Evolutionary conservation across 2,329 filamentous ascomycete genomes (phyloP), one percentile per base, ranked within the genome.

Genomic region (Calonectria leucothoes): DNA sequence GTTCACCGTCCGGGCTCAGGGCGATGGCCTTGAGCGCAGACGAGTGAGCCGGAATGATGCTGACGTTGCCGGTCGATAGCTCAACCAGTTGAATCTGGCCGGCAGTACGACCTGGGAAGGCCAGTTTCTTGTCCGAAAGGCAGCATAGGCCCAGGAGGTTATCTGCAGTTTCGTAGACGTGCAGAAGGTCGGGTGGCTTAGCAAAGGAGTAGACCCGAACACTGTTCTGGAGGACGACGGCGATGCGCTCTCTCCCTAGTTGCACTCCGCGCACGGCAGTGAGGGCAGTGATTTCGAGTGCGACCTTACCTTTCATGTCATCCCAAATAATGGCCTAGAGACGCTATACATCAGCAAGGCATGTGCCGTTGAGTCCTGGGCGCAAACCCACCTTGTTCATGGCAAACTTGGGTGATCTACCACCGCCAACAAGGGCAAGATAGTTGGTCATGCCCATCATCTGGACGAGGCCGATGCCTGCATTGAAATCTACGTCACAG

Each of bases 31-130:
- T 91, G 23, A 99, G 87, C 0, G 94, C 89, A 0, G 94, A 93
- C 6, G 93, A 93, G 83, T 99, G 97, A 4, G 96, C 97, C 1
- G 95, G 95, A 72, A 98, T 95, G 82, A 99, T 98, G 85, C 94
- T 97, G 76, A 98, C 95, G 79, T 94, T 96, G 64, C 93, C 92
- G 0, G 92, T 95, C 23, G 89, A 88, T 14, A 97, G 85, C 79
- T 97, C 93, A 66, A 98, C 93, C 1, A 98, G 87, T 83, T 98
- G 96, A 33, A 98, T 93, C 81, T 99, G 97, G 15, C 97, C 97
- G 0, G 91, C 86, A 0, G 94, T 96, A 66, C 95, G 91, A n/a
- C 96, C 96, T 0, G 96, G 96, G 75, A 98, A 97, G 0, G 93
- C 94, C 8, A 98, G 87, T 42, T 93, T 88, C 76, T 92, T 93